Evolutionary conservation across 2,329 filamentous ascomycete species (phyloP).

Genomic region (Mycosphaerelloides madeirae): DNA sequence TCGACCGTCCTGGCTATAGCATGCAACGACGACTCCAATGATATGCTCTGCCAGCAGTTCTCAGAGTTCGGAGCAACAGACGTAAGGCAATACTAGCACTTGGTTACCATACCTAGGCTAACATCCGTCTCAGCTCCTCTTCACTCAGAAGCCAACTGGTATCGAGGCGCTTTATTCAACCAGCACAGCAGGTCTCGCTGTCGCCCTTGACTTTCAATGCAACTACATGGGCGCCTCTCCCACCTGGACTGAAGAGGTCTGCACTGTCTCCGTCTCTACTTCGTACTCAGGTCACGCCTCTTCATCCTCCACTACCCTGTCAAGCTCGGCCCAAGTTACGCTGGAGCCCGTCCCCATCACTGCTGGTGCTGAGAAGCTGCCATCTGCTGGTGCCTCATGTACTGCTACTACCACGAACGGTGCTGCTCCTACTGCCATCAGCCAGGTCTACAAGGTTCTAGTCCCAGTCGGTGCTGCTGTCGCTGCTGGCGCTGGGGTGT

Average conservation of each 20-base stretch:
- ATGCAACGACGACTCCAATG: constrained; percentile 7
- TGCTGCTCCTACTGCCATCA: constrained; percentile 10
- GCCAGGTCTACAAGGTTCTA: constrained; percentile 15
- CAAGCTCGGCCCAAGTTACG: constrained; percentile 1
- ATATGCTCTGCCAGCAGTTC: background rate
- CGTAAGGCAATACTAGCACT: background rate
- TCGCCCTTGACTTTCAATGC: constrained; percentile 6
- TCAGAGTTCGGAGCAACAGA: constrained; percentile 4
- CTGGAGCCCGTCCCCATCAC: constrained; percentile 16
- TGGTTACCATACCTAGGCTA: background rate
- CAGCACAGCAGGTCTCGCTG: background rate
- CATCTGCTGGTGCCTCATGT: constrained; percentile 6
- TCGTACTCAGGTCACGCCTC: background rate
- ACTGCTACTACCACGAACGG: constrained; percentile 6
- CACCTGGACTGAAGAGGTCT: constrained; percentile 1
- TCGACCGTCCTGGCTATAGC: constrained; percentile 12
- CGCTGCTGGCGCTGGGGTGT: constrained; percentile 1
- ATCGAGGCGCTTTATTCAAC: constrained; percentile 6
- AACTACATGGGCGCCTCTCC: constrained; percentile 1
- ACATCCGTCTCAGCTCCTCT: constrained; percentile 7
- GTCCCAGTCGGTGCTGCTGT: constrained; percentile 13
- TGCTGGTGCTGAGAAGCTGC: constrained; percentile 13
- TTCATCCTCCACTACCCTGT: background rate
- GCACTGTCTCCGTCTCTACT: background rate
- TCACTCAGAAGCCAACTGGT: constrained; percentile 9